Evolutionary conservation across 352 stramenopile species (phyloP).

Genomic region (Aphanomyces stellatus): DNA sequence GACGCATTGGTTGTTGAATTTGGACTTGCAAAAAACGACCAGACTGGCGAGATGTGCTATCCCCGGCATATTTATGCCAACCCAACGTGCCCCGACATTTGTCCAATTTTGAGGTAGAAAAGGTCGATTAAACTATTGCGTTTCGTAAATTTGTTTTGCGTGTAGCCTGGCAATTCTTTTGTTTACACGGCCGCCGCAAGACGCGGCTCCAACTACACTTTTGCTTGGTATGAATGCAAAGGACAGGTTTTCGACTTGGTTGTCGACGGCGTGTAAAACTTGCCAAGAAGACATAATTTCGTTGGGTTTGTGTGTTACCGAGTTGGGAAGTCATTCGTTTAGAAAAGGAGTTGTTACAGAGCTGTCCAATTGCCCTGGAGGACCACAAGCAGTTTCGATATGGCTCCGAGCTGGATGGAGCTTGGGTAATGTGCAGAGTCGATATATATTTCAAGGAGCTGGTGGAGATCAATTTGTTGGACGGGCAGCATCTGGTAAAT

Average conservation of each 20-base stretch:
- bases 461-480: not conserved
- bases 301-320: not conserved
- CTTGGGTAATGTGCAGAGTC: not conserved
- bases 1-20: not conserved
- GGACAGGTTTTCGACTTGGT: not conserved
- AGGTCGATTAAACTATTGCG: not conserved
- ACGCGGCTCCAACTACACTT: not conserved
- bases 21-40: not conserved
- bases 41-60: not conserved
- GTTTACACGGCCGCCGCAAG: not conserved
- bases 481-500: not conserved
- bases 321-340: not conserved
- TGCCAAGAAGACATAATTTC: not conserved
- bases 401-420: not conserved
- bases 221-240: not conserved
- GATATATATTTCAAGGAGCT: not conserved
- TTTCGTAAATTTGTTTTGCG: not conserved
- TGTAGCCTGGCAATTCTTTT: not conserved
- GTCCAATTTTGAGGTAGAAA: not conserved
- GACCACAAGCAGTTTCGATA: not conserved
- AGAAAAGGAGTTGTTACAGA: not conserved
- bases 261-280: not conserved
- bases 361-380: not conserved
- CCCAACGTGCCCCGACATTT: not conserved
- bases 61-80: not conserved